Evolutionary conservation across 2,329 filamentous ascomycete genomes (phyloP).

Genomic region (Apiospora kogelbergensis): DNA sequence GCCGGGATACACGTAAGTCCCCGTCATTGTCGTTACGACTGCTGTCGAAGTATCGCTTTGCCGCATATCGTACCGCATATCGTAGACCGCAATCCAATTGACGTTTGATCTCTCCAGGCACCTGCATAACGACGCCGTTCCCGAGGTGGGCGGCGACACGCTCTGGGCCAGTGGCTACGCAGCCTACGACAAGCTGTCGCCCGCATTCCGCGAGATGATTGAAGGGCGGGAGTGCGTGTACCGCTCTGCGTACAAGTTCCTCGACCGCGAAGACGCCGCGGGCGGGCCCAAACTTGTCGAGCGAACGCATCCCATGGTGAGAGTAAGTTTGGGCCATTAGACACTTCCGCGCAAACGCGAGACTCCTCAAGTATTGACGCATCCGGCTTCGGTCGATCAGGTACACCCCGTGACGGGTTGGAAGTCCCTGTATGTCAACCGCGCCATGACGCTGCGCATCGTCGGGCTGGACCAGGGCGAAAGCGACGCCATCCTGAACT

Average conservation of each 20-base stretch:
- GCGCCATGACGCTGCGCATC: constrained; percentile 51
- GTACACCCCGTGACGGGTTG: constrained; percentile 10
- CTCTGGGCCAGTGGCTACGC: constrained; percentile 12
- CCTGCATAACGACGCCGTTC: constrained; percentile 8
- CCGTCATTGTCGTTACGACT: no score
- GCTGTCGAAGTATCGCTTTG: no score
- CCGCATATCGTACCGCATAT: no score
- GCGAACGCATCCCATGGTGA: constrained; percentile 6
- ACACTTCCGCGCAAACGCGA: no score
- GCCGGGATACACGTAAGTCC: constrained; percentile 5
- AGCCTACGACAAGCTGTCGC: constrained; percentile 11
- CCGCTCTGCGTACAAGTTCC: background rate
- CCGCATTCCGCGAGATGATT: constrained; percentile 7
- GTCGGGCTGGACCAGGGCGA: constrained; percentile 57
- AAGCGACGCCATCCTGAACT: constrained; percentile 56
- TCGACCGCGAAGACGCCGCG: background rate
- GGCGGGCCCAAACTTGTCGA: background rate
- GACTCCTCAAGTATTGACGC: background rate
- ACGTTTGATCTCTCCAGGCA: background rate
- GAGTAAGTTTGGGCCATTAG: background rate
- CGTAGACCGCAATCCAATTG: no score
- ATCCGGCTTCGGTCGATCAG: background rate
- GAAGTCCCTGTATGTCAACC: constrained; percentile 53
- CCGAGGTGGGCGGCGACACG: constrained; percentile 3
- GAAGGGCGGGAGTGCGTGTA: background rate